A percentile compares a stretch with the other conserved stretches of the same genome.
Evolutionary conservation across 495 filamentous ascomycete species (phyloP).

Genomic region (Penicillium nucicola): DNA sequence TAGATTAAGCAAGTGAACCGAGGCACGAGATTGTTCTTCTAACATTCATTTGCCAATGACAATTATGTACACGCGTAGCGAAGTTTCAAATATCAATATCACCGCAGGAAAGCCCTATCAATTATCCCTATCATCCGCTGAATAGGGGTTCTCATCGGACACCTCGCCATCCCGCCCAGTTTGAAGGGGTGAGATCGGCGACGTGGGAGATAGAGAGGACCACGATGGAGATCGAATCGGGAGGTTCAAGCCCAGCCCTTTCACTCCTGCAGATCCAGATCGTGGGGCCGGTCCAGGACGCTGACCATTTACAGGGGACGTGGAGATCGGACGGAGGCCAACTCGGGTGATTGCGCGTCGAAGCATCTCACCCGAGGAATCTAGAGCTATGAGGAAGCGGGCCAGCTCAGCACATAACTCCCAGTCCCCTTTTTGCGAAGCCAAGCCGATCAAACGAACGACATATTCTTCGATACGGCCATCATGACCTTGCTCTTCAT

Average conservation of each 20-base stretch:
- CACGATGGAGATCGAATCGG: conserved; percentile 35
- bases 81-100: too few relatives aligned
- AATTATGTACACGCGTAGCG: too few relatives aligned
- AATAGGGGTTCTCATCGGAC: conserved; percentile 17
- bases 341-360: conserved; percentile 74
- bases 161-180: conserved; percentile 20
- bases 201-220: conserved; percentile 35
- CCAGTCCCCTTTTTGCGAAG: conserved; percentile 86
- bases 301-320: conserved; percentile 19
- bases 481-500: conserved; percentile 66
- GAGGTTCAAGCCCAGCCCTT: conserved; percentile 39
- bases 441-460: conserved; percentile 75
- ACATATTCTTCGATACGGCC: conserved; percentile 61
- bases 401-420: conserved; percentile 94
- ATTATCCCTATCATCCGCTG: conserved; percentile 15
- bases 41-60: too few relatives aligned
- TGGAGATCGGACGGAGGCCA: conserved; percentile 30
- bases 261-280: conserved; percentile 27
- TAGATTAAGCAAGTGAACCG: too few relatives aligned
- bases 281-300: conserved; percentile 19
- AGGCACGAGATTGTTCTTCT: too few relatives aligned
- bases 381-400: conserved; percentile 87
- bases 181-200: conserved; percentile 25
- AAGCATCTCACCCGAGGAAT: conserved; percentile 79
- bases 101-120: neutral